Evolutionary conservation across 352 stramenopile genomes (phyloP).

Genomic region (Phytophthora europaea): DNA sequence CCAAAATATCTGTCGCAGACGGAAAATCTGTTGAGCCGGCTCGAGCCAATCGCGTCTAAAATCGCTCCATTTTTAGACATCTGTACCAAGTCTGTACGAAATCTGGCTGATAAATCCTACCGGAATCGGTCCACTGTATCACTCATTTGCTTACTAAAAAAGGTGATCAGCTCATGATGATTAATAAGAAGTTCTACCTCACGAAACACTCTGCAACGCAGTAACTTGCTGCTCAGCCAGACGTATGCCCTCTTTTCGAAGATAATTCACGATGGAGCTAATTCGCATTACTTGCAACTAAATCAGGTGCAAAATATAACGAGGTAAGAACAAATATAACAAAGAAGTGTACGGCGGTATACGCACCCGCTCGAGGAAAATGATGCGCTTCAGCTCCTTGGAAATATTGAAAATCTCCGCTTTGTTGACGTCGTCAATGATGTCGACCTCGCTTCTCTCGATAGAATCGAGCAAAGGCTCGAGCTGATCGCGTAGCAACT

Average conservation of each 20-base stretch:
- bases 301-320: background rate
- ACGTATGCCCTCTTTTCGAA: constrained; percentile 79
- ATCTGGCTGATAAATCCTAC: no score
- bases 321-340: background rate
- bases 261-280: constrained; percentile 65
- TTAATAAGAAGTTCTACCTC: background rate
- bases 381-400: constrained; percentile 59
- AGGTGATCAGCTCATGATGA: background rate
- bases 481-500: constrained; percentile 45
- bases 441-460: constrained; percentile 57
- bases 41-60: no score
- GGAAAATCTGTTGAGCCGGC: no score
- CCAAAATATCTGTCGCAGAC: no score
- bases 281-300: constrained; percentile 77
- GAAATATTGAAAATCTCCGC: constrained; percentile 34
- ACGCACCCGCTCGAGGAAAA: constrained; percentile 61
- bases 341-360: background rate
- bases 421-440: constrained; percentile 59
- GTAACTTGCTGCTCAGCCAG: constrained; percentile 78
- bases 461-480: constrained; percentile 54
- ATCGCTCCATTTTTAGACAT: no score
- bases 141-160: background rate
- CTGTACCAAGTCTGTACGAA: no score
- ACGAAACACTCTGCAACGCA: constrained; percentile 70
- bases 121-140: no score